Conservation (phyloP, 257 asterid genomes). For the Nicotiana tabacum region DNA sequence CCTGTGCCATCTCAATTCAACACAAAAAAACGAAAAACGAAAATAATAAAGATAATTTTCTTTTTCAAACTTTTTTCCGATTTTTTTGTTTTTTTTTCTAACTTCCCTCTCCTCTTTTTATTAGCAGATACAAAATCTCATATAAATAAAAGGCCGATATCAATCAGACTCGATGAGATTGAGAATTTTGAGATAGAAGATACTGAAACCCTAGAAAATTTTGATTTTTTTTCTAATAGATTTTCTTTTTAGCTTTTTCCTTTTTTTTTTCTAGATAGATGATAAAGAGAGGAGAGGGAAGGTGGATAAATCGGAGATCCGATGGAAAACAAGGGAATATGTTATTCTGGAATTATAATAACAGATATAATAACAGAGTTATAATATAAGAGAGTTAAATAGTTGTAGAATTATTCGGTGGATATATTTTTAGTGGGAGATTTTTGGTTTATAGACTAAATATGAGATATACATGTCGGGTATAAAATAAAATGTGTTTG, state of each 20-base stretch:
- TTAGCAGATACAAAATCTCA: constrained; percentile 28
- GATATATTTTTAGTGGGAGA: too few species aligned
- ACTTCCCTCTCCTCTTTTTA: constrained; percentile 96
- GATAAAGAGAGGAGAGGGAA: constrained; percentile 48
- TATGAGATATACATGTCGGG: too few species aligned
- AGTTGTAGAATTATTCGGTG: too few species aligned
- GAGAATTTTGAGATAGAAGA: constrained; percentile 10
- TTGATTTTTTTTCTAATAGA: constrained; percentile 22
- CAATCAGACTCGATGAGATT: constrained; percentile 14
- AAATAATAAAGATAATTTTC: background rate
- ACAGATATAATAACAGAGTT: too few species aligned
- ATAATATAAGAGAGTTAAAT: too few species aligned
- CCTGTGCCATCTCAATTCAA: constrained; percentile 65
- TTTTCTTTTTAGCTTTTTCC: constrained; percentile 28
- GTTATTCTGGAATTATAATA: too few species aligned
- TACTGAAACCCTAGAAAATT: constrained; percentile 24
- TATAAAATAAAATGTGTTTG: too few species aligned
- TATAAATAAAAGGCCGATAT: background rate
- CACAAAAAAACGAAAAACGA: background rate
- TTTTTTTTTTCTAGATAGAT: constrained; percentile 3
- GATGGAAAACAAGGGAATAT: constrained; percentile 11
- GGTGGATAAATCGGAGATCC: constrained; percentile 38
- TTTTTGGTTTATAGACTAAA: too few species aligned
- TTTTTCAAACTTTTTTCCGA: constrained; percentile 25
- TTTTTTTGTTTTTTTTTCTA: constrained; percentile 32